A percentile compares a stretch with the other conserved stretches of the same genome.
Evolutionary conservation across 1,284 basidiomycete species (phyloP).

Genomic region (Crepidotus sp.): DNA sequence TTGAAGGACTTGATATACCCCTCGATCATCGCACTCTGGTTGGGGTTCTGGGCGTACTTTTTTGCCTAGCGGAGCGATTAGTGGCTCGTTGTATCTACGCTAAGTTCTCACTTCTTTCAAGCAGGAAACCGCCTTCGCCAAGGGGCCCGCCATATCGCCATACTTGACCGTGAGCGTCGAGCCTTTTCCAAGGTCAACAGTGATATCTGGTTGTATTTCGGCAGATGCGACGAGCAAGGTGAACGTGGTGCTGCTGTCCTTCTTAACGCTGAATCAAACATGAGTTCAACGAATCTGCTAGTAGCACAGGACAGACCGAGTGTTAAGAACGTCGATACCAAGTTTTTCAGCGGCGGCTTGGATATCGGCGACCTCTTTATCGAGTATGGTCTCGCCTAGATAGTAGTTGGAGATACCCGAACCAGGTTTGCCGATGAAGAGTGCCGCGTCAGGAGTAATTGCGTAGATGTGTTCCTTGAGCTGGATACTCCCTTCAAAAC

Average conservation of each 20-base stretch:
- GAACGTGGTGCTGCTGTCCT: slow-evolving; percentile 51
- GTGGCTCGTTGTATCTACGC: no score
- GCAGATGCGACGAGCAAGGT: slow-evolving; percentile 68
- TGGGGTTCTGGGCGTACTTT: slow-evolving; percentile 63
- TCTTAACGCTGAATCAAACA: slow-evolving; percentile 45
- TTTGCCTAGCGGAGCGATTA: slow-evolving; percentile 40
- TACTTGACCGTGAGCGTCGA: slow-evolving; percentile 59
- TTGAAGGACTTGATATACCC: slow-evolving; percentile 77
- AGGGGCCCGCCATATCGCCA: slow-evolving; percentile 54
- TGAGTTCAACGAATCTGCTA: not conserved
- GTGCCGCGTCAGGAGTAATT: slow-evolving; percentile 47
- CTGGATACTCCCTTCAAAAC: slow-evolving; percentile 26
- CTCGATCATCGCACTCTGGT: slow-evolving; percentile 67
- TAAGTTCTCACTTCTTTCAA: slow-evolving; percentile 50
- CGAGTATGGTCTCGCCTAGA: slow-evolving; percentile 57
- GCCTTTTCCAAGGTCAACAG: slow-evolving; percentile 29
- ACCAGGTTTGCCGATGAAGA: slow-evolving; percentile 71
- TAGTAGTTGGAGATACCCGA: slow-evolving; percentile 78
- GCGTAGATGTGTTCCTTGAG: slow-evolving; percentile 69
- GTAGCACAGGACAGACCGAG: slow-evolving; percentile 42
- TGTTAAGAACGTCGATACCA: slow-evolving; percentile 68
- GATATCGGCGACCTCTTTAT: slow-evolving; percentile 66
- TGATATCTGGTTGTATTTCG: slow-evolving; percentile 36
- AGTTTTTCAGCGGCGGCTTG: slow-evolving; percentile 68
- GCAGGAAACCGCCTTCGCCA: slow-evolving; percentile 46